Evolutionary conservation across 176 grass and related monocot genomes (phyloP), one percentile per base, ranked within the genome.

Genomic region (Neostapfia colusana): DNA sequence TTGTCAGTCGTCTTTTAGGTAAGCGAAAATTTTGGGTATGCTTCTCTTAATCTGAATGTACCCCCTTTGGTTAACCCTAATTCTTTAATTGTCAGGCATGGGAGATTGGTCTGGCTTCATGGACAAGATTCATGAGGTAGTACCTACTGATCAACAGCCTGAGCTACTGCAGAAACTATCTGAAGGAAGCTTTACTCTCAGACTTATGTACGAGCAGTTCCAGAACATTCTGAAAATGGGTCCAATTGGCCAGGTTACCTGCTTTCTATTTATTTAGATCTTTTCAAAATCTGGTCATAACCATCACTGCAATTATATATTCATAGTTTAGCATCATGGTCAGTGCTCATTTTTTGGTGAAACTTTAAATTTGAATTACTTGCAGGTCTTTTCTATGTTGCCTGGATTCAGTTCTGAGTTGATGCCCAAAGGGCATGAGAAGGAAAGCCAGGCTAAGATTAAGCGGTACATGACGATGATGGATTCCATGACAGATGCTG

Each of bases 381-480:
- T 82, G 45, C 73, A 92, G 89, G 83, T 99, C 17, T 95, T 99
- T 80, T 99, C 95, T 63, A 95, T 99, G 95, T 77, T 99, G 57
- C 95, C 92, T 88, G 87, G 89, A 67, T 95, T 99, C 72, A 90
- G 89, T 70, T 56, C 84, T 45, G 89, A 95, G 80, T 83, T 99
- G 63, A 99, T 99, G 95, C 85, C 95, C 37, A 88, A 95, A 88
- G 95, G 95, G 21, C 95, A 99, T 35, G 89, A 99, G 65, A 99
- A 95, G 74, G 89, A 95, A 83, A 90, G 92, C 20, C 89, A 92
- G 74, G 92, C 95, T 17, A 99, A 99, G 85, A 99, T 95, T 77
- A 99, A 99, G 80, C 84, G 87, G 11, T 99, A 92, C 81, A 95
- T 99, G 95, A 99, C 92, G 0, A 99, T 92, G 87, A 99, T 95